Percentiles rank a stretch among this genome's conserved stretches.
phyloP scores from a whole-genome alignment of 768 basidiomycete species.

The Pilatotrama ljubarskyi region DNA sequence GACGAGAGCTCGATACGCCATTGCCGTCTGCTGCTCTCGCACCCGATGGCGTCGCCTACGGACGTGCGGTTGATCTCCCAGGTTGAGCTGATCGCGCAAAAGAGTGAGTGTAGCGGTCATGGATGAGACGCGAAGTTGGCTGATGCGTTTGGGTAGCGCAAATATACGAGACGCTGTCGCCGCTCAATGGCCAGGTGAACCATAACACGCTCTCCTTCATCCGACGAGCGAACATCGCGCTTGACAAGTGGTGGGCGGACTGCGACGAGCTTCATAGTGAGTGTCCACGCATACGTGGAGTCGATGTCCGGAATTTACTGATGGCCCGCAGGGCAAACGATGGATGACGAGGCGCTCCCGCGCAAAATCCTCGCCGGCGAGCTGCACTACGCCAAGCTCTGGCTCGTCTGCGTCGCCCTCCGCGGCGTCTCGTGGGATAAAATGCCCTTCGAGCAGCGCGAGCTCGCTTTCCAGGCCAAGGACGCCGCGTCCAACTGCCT shows the following conservation, averaged over 20 bases:
- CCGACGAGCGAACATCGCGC: slow-evolving; percentile 78
- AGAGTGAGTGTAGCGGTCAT: slow-evolving; percentile 60
- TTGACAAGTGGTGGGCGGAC: slow-evolving; percentile 91
- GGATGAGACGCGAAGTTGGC: neutral
- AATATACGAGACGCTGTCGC: slow-evolving; percentile 87
- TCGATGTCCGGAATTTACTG: neutral
- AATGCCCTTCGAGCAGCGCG: slow-evolving; percentile 93
- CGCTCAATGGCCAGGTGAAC: slow-evolving; percentile 84
- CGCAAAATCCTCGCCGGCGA: slow-evolving; percentile 88
- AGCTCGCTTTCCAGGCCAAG: slow-evolving; percentile 93
- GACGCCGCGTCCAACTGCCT: slow-evolving; percentile 88
- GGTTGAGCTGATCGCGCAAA: slow-evolving; percentile 88
- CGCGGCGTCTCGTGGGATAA: slow-evolving; percentile 95
- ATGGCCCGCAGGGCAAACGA: slow-evolving; percentile 55
- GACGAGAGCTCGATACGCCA: slow-evolving; percentile 88
- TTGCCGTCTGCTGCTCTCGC: slow-evolving; percentile 76
- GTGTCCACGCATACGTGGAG: slow-evolving; percentile 14
- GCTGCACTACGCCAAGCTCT: slow-evolving; percentile 90
- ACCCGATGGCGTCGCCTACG: slow-evolving; percentile 87
- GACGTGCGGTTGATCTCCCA: slow-evolving; percentile 86
- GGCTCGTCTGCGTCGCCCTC: slow-evolving; percentile 91
- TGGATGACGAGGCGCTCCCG: slow-evolving; percentile 84
- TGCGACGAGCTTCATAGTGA: slow-evolving; percentile 83
- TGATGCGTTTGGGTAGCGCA: slow-evolving; percentile 57
- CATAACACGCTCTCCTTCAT: slow-evolving; percentile 85